Evolutionary conservation across 768 basidiomycete genomes (phyloP), one percentile per base, ranked within the genome.

Genomic region (Psilocybe tampanensis): DNA sequence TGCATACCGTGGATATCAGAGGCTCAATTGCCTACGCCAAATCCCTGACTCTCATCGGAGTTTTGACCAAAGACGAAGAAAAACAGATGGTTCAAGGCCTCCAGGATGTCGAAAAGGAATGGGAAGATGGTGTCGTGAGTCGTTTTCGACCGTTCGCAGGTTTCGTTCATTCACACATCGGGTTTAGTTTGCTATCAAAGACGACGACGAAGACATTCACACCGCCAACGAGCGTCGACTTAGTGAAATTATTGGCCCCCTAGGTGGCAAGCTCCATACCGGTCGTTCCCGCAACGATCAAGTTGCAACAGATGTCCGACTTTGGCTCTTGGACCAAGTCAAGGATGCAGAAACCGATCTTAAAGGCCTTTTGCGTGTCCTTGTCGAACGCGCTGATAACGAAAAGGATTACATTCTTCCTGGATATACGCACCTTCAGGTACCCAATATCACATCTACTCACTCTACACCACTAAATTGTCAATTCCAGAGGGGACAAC

Each of bases 201-300:
- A 85, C n/a, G 94, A 96, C 64, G 97, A 99, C 65, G 97, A 99
- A 67, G 97, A 99, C 68, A 98, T 99, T 58, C 96, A 98, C 71
- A 99, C 97, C 12, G 97, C 97, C 52, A 99, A 98, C 67, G 97
- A 99, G 70, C 86, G 97, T 45, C 85, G 97, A 41, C 73, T 99
- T 62, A 92, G 88, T 60, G 96, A 99, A 75, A 74, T 99, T 52
- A 93, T 98, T 52, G 97, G 97, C 0, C 79, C 91, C 13, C 83
- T 94, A 15, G 95, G 93, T 5, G 97, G 97, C 2, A 99, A 98
- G 73, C 80, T 99, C 42, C 97, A 99, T 69, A 99, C 97, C 0
- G 97, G 97, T 24, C 86, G 97, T 58, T 96, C 94, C 49, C 84
- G 97, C 52, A 99, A 99, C 72, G 97, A 99, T 70, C 97, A 99